Evolutionary conservation across 768 basidiomycete species (phyloP).

Genomic region (Hygrocybe punicea): DNA sequence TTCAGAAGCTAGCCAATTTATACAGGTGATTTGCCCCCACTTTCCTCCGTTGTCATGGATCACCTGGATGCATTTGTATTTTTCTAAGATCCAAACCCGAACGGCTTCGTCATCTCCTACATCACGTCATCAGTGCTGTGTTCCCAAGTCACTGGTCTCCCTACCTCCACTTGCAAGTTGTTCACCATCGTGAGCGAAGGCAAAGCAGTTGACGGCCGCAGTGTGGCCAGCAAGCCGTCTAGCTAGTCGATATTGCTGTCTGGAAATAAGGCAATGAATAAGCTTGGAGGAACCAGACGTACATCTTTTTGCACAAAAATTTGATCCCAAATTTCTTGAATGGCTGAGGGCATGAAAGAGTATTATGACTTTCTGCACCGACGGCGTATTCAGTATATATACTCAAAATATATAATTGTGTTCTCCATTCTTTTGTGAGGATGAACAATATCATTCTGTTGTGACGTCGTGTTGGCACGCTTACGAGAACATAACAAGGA

Average conservation of each 20-base stretch:
- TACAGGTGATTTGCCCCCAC: background rate
- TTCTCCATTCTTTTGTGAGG: background rate
- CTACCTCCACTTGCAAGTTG: slow-evolving; percentile 4
- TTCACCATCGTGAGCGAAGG: background rate
- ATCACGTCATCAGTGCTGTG: background rate
- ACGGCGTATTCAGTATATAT: background rate
- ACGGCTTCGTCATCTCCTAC: background rate
- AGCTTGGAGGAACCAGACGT: background rate
- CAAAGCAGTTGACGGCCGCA: background rate
- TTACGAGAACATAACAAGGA: too few relatives aligned
- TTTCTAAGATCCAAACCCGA: background rate
- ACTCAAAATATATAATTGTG: background rate
- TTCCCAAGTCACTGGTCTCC: background rate
- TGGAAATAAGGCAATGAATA: background rate
- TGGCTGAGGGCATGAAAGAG: background rate
- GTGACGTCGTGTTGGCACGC: too few relatives aligned
- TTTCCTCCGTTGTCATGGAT: background rate
- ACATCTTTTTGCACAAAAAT: background rate
- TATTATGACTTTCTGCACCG: background rate
- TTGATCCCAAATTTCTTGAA: background rate
- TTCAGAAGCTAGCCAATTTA: background rate
- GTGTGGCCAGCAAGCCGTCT: background rate
- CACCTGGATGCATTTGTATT: background rate
- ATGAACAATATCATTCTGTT: too few relatives aligned
- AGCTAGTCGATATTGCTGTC: background rate